Evolutionary conservation across 169 alveolate genomes (phyloP), one percentile per base, ranked within the genome.

Genomic region (Eimeria zaria): DNA sequence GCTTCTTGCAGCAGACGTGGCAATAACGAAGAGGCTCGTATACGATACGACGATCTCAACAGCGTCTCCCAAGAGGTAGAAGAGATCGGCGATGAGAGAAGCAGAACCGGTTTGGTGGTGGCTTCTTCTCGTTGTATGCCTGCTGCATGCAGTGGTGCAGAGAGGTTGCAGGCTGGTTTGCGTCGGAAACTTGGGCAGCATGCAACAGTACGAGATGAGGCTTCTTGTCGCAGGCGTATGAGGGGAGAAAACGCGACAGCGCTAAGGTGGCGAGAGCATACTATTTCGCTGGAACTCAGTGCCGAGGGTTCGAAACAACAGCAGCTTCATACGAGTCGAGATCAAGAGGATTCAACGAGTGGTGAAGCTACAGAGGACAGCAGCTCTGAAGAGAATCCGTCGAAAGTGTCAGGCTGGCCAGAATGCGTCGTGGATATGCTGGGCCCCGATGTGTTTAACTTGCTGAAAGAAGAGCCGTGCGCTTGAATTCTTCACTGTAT

Each of bases 381-480:
- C n/a, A 33, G 39, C 44, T n/a, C 62, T 48, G 4, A 18, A 22
- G 22, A 0, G 44, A 27, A 33, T 27, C 12, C 58, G 30, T 16
- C 80, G 33, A 14, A 22, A 16, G 20, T 8, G 1, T 48, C 53
- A 27, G 80, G 48, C 5, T 87, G 93, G 93, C 93, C 93, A 39
- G 93, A 87, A 27, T 87, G 93, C 51, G 93, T 87, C 14, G 93
- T 64, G 44, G 44, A 58, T 22, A 87, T 87, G 93, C 60, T 87
- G 53, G 93, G 93, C 51, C 93, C 93, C 12, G 93, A 87, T 60
- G 73, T 87, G 20, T 87, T 87, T 41, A 87, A 87, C 41, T 1
- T 46, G 73, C 48, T 87, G 16, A 87, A 87, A 39, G 93, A 87
- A 87, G 93, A 87, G 22, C 93, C 93, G 93, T 87, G 36, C 22